Evolutionary conservation across 305 asterid genomes (phyloP).

Genomic region (Vinca major): DNA sequence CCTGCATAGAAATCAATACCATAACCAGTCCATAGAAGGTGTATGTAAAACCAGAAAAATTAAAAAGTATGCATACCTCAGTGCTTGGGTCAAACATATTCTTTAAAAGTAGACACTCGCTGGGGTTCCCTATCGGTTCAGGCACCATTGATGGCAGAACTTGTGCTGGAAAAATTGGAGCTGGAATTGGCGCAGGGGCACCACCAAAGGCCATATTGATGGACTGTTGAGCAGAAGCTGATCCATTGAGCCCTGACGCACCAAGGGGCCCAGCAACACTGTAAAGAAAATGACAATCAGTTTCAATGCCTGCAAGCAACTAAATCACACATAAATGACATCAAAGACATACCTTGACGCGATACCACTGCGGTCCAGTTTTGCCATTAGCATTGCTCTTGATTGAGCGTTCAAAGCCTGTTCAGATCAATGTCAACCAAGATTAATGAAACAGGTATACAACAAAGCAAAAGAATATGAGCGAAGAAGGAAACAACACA

Average conservation of each 20-base stretch:
- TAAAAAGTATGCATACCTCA: constrained; percentile 46
- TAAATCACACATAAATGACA: neutral
- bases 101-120: constrained; percentile 86
- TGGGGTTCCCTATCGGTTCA: constrained; percentile 88
- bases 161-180: constrained; percentile 47
- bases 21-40: neutral
- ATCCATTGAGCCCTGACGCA: constrained; percentile 58
- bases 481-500: neutral
- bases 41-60: neutral
- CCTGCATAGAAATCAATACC: neutral
- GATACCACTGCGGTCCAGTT: constrained; percentile 86
- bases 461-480: neutral
- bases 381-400: constrained; percentile 89
- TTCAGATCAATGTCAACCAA: neutral
- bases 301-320: neutral
- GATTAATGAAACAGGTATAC: neutral
- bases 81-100: constrained; percentile 90
- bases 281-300: constrained; percentile 15
- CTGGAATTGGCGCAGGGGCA: constrained; percentile 41
- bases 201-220: constrained; percentile 56
- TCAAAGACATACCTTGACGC: constrained; percentile 54
- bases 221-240: constrained; percentile 48
- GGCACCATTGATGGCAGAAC: constrained; percentile 43
- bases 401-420: constrained; percentile 96
- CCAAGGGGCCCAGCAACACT: constrained; percentile 69